Evolutionary conservation across 768 basidiomycete genomes (phyloP).

Genomic region (Xerocomellus dryophilus): DNA sequence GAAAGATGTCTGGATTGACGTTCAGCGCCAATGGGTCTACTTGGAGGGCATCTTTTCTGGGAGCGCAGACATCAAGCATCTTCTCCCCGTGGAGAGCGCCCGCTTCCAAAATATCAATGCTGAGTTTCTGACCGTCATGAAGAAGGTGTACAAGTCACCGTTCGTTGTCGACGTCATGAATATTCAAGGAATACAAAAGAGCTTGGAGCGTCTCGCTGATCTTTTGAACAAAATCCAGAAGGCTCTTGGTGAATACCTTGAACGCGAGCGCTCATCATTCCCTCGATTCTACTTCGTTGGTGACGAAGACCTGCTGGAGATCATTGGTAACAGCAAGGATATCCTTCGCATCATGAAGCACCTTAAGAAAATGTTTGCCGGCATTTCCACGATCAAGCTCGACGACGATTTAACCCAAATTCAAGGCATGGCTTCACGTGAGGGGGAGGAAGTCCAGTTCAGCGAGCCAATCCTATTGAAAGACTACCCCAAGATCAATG

Average conservation of each 20-base stretch:
- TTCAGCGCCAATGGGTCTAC: constrained; percentile 99
- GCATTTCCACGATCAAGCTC: constrained; percentile 83
- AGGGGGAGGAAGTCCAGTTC: constrained; percentile 92
- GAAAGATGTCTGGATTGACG: constrained; percentile 97
- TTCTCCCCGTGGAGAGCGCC: constrained; percentile 94
- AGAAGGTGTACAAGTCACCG: constrained; percentile 99
- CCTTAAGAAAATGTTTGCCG: constrained; percentile 99
- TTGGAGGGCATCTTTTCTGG: constrained; percentile 99
- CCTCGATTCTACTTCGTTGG: constrained; percentile 99
- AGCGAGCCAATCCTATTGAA: constrained; percentile 80
- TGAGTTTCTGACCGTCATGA: constrained; percentile 98
- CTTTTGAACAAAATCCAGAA: constrained; percentile 98
- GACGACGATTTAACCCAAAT: constrained; percentile 88
- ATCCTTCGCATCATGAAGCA: constrained; percentile 98
- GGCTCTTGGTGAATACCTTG: constrained; percentile 97
- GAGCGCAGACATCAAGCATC: constrained; percentile 98
- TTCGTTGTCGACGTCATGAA: constrained; percentile 97
- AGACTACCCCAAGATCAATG: constrained; percentile 96
- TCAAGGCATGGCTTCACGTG: constrained; percentile 90
- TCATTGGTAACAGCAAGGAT: constrained; percentile 99
- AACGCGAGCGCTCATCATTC: constrained; percentile 95
- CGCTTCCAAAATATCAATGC: constrained; percentile 98
- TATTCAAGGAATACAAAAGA: constrained; percentile 95
- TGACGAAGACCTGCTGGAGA: constrained; percentile 97
- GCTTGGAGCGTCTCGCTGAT: constrained; percentile 93